Base-by-base conservation (phyloP, 176 grass and related monocot genomes). In the Rhynchospora breviuscula region DNA sequence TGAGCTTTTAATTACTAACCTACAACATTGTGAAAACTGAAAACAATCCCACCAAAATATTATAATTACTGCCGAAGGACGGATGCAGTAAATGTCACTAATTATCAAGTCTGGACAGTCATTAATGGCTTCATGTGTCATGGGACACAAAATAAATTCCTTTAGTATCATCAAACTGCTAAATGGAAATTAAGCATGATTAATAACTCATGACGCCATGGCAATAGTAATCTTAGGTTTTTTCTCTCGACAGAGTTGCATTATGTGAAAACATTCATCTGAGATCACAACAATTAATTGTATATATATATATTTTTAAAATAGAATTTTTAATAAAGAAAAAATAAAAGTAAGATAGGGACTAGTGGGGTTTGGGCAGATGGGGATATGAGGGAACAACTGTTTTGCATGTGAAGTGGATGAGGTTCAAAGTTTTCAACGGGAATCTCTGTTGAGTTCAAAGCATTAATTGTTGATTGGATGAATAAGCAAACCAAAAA, bases 401-500 rank as follows among this genome's bases (percentile, higher is more conserved):
- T 74, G 69, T 74, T 74, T 40, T 51, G 69, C 69, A 74, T 74
- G 69, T 74, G 45, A 74, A 74, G 8, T 51, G 17, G n/a, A 23
- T 49, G 18, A 72, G 68, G 44, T 23, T 72, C 18, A 72, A 72
- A 72, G 68, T 72, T 72, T 72, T 46, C 43, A 72, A 40, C 43
- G 68, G 33, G 68, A 72, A 72, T 73, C 9, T 73, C 18, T 48
- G 23, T 51, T 11, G 43, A 73, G 9, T 22, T 48, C 69, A 72
- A 48, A 48, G 18, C 19, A 72, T 72, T 72, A 8, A 0, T 12
- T 8, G 44, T 48, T 47, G 43, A 22, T 72, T 48, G 68, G 44
- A 48, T 43, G 26, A 31, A 67, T 31, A 72, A 72, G 3, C n/a
- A 22, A 72, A 70, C 35, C 67, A 72, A 0, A 48, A 18, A 3